Percentiles rank a stretch among this genome's conserved stretches.
phyloP scores from a whole-genome alignment of 108 stramenopile genomes.

The Skeletonema grethae region DNA sequence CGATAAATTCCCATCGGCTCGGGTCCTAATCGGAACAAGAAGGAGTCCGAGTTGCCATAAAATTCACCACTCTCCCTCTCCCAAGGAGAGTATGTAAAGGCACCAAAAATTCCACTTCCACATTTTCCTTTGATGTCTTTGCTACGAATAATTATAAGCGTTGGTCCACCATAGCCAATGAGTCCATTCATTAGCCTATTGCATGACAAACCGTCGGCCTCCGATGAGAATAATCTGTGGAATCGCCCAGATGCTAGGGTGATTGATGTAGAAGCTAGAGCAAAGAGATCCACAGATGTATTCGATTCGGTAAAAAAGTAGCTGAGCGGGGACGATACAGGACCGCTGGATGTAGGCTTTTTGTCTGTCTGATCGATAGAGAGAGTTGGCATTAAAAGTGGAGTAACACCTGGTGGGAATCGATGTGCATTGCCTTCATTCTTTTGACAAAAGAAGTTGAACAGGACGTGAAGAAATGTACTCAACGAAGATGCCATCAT shows the following conservation, averaged over 20 bases:
- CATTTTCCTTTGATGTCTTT: constrained; percentile 32
- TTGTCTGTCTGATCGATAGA: constrained; percentile 32
- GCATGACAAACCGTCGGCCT: constrained; percentile 79
- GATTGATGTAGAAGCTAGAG: constrained; percentile 39
- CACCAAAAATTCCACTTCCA: constrained; percentile 64
- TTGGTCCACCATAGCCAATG: constrained; percentile 82
- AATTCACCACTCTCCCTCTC: constrained; percentile 71
- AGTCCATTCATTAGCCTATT: constrained; percentile 74
- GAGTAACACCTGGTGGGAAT: constrained; percentile 45
- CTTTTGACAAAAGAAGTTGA: constrained; percentile 64
- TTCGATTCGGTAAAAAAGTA: constrained; percentile 17
- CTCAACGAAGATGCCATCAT: constrained; percentile 64
- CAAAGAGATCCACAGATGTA: constrained; percentile 30
- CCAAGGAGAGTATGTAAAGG: constrained; percentile 73
- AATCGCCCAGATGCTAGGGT: constrained; percentile 44
- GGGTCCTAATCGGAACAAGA: constrained; percentile 58
- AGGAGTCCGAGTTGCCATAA: constrained; percentile 84
- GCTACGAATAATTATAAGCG: constrained; percentile 66
- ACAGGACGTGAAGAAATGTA: constrained; percentile 67
- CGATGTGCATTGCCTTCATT: constrained; percentile 33
- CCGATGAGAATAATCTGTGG: constrained; percentile 79
- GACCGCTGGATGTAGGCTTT: constrained; percentile 6
- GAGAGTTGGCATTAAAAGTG: constrained; percentile 33
- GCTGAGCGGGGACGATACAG: constrained; percentile 8
- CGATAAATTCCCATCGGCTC: constrained; percentile 63